Percentiles rank a stretch among this genome's conserved stretches.
Conservation (phyloP, 768 basidiomycete species). For the Termitomyces sp. region DNA sequence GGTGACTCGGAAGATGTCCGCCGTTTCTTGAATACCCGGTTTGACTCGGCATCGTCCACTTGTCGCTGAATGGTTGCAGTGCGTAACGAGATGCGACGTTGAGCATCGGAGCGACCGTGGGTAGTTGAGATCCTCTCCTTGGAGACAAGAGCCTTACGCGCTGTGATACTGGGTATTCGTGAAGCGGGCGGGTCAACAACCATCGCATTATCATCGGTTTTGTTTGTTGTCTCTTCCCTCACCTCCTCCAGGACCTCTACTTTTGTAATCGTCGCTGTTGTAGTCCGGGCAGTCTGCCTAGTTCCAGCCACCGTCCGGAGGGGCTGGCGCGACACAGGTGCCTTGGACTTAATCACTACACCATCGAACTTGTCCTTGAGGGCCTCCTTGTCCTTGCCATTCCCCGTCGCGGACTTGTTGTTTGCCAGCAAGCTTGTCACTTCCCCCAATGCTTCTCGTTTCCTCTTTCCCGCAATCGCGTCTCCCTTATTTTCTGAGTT, state of each 20-base stretch:
- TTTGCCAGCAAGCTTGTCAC: conserved; percentile 43
- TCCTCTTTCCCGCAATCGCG: conserved; percentile 58
- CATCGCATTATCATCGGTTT: conserved; percentile 49
- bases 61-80: conserved; percentile 17
- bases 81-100: conserved; percentile 21
- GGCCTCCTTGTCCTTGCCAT: conserved; percentile 58
- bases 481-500: conserved; percentile 40
- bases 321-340: conserved; percentile 42
- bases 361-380: conserved; percentile 55
- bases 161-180: conserved; percentile 34
- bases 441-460: conserved; percentile 77
- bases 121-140: conserved; percentile 24
- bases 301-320: conserved; percentile 47
- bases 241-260: conserved; percentile 13
- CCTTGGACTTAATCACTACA: conserved; percentile 55
- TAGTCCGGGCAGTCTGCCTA: conserved; percentile 31
- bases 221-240: conserved; percentile 24
- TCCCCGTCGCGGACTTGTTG: conserved; percentile 41
- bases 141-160: conserved; percentile 31
- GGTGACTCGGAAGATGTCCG: conserved; percentile 63
- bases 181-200: conserved; percentile 39
- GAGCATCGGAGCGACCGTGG: conserved; percentile 17
- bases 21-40: conserved; percentile 67
- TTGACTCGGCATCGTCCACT: conserved; percentile 51
- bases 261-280: conserved; percentile 16